Conservation (phyloP, 2,329 filamentous ascomycete species). For the Colletotrichum agaves region DNA sequence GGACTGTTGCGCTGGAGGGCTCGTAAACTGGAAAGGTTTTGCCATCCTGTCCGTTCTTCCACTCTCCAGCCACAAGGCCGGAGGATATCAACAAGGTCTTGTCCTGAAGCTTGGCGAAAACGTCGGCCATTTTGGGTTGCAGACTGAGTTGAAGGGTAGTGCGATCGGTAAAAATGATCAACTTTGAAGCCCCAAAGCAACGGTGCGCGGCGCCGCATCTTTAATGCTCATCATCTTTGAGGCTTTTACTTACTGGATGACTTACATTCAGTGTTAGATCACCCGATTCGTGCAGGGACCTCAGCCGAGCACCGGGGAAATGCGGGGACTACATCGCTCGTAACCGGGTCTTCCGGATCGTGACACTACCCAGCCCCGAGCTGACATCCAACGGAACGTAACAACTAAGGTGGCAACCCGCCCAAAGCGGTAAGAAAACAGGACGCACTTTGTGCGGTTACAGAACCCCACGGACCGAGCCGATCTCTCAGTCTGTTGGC, state of each 20-base stretch:
- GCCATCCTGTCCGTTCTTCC: conserved; percentile 56
- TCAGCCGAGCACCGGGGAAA: conserved; percentile 20
- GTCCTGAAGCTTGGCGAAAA: conserved; percentile 18
- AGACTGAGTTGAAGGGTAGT: background rate
- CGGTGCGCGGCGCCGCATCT: background rate
- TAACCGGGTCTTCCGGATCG: conserved; percentile 12
- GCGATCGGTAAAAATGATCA: no score
- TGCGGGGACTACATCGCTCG: conserved; percentile 7
- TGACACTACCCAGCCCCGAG: background rate
- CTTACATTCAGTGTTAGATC: background rate
- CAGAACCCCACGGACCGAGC: background rate
- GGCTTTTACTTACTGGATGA: background rate
- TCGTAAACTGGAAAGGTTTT: conserved; percentile 64
- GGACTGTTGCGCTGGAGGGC: conserved; percentile 60
- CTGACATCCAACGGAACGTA: background rate
- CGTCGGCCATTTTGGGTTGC: background rate
- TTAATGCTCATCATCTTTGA: background rate
- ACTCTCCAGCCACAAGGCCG: conserved; percentile 54
- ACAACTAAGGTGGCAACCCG: background rate
- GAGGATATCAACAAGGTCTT: conserved; percentile 8
- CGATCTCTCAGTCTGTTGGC: background rate
- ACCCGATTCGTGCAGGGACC: conserved; percentile 19
- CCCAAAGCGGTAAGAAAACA: background rate
- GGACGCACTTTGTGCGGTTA: background rate
- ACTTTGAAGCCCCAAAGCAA: rapidly evolving